A percentile compares a stretch with the other conserved stretches of the same genome.
Conservation (phyloP, 164 flowering plant species). For the Tinospora cordifolia region DNA sequence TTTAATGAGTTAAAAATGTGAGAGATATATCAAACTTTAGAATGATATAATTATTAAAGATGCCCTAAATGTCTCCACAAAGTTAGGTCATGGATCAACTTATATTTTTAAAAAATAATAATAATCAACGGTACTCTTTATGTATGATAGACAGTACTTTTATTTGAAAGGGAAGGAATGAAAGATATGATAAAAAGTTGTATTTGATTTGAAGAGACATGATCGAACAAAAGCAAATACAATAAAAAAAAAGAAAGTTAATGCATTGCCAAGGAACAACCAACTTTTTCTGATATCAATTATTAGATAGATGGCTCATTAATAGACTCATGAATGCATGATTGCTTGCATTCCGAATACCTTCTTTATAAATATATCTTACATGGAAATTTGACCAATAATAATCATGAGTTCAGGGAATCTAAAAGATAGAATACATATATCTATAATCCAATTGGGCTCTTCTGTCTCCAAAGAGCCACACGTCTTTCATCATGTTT, state of each 20-base stretch:
- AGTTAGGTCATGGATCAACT: too few relatives aligned
- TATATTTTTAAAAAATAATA: too few relatives aligned
- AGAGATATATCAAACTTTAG: too few relatives aligned
- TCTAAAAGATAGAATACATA: not conserved
- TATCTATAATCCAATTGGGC: not conserved
- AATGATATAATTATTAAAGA: too few relatives aligned
- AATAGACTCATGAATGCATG: not conserved
- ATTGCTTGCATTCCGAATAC: too few relatives aligned
- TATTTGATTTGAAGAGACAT: not conserved
- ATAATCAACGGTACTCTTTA: too few relatives aligned
- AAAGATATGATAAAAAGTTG: not conserved
- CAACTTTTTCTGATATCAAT: not conserved
- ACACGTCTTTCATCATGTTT: not conserved
- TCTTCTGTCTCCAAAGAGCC: not conserved
- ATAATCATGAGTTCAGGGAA: not conserved
- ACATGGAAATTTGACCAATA: not conserved
- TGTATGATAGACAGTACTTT: too few relatives aligned
- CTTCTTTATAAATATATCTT: not conserved
- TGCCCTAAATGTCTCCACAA: too few relatives aligned
- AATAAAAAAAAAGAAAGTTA: not conserved
- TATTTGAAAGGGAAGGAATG: too few relatives aligned
- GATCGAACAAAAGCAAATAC: not conserved
- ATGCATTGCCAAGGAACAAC: not conserved
- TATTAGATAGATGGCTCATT: not conserved
- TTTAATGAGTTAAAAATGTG: too few relatives aligned